Conservation (phyloP, 257 asterid species). For the Solanum stenotomum region DNA sequence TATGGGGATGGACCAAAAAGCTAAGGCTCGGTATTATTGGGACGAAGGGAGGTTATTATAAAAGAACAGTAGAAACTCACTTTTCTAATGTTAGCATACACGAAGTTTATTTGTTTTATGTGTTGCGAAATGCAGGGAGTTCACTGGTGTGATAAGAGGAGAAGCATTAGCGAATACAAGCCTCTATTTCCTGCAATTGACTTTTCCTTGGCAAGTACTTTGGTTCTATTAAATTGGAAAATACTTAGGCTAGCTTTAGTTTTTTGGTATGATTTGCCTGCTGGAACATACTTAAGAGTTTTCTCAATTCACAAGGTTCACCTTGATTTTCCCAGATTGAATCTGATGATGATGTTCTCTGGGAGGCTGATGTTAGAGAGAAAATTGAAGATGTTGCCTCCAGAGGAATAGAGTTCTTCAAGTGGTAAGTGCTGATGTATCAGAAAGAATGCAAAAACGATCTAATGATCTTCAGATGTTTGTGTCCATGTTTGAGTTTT, state of each 20-base stretch:
- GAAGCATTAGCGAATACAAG: conserved; percentile 68
- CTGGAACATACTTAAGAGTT: conserved; percentile 2
- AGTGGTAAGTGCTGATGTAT: conserved; percentile 36
- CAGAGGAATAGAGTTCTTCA: conserved; percentile 71
- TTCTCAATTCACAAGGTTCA: not conserved
- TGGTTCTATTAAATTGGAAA: not conserved
- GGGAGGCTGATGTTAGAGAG: conserved; percentile 70
- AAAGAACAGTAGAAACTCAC: not conserved
- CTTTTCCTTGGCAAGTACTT: conserved; percentile 73
- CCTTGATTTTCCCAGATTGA: conserved; percentile 45
- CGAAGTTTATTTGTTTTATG: not conserved
- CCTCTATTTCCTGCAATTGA: conserved; percentile 83
- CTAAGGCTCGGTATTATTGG: not conserved
- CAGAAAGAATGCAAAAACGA: not conserved
- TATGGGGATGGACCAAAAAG: not conserved
- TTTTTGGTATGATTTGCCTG: not conserved
- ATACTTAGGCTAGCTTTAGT: not conserved
- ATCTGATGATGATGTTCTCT: conserved; percentile 59
- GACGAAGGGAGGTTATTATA: not conserved
- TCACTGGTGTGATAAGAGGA: conserved; percentile 94
- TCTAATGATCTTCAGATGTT: not conserved
- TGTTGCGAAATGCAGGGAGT: conserved; percentile 58
- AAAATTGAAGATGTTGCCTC: conserved; percentile 53
- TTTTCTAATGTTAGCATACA: not conserved
- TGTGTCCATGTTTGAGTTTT: not conserved